Evolutionary conservation across 305 asterid species (phyloP).

Genomic region (Petunia hybrid): DNA sequence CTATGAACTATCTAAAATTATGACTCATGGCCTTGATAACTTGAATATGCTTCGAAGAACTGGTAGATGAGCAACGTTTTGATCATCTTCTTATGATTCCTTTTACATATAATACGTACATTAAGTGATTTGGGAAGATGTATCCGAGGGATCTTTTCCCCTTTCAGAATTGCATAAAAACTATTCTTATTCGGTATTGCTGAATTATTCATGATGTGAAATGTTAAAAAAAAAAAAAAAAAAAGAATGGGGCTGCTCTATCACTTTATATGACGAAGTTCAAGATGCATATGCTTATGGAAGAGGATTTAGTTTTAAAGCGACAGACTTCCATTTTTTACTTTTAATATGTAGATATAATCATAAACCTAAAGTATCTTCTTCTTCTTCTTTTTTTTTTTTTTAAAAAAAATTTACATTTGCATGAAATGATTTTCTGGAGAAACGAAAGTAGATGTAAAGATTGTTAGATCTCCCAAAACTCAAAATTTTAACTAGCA

Average conservation of each 20-base stretch:
- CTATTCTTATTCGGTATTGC: too few relatives aligned
- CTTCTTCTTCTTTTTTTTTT: background rate
- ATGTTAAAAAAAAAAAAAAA: background rate
- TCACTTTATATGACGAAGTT: background rate
- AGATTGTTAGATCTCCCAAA: constrained; percentile 13
- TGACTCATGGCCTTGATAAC: constrained; percentile 9
- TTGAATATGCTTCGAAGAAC: background rate
- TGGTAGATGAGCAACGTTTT: background rate
- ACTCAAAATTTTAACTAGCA: constrained; percentile 1
- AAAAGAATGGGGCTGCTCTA: background rate
- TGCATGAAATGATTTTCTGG: background rate
- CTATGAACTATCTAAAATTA: background rate
- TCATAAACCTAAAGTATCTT: background rate
- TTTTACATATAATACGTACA: background rate
- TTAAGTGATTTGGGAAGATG: background rate
- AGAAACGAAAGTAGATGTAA: constrained; percentile 9
- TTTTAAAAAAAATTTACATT: background rate
- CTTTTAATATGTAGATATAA: constrained; percentile 4
- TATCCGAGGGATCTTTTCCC: too few relatives aligned
- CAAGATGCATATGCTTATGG: background rate
- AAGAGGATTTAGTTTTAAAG: constrained; percentile 13
- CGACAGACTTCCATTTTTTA: background rate
- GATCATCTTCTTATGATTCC: background rate
- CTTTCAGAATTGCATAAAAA: too few relatives aligned
- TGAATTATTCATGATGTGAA: too few relatives aligned